Percentiles rank a stretch among this genome's conserved stretches.
These are phyloP conservation scores for Coemansia sp. DNA, from an alignment of 192 early-diverging fungal species.

Conservation along the genomic window DNA sequence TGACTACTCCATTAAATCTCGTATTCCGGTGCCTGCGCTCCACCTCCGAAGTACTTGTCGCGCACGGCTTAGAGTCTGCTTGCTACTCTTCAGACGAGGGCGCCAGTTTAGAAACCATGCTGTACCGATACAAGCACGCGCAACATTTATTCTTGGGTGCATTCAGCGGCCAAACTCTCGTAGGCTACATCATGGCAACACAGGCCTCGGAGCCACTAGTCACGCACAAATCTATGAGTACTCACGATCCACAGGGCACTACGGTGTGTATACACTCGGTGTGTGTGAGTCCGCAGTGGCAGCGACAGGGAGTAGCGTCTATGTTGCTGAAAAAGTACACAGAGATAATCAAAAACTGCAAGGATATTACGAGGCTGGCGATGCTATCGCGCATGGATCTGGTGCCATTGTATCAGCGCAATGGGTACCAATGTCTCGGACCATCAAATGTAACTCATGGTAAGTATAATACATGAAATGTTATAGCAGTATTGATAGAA, in stretches of 20 bases:
- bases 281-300: constrained; percentile 56
- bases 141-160: constrained; percentile 49
- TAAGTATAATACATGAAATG: not conserved
- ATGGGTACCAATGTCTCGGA: constrained; percentile 64
- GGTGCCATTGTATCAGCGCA: constrained; percentile 63
- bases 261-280: constrained; percentile 74
- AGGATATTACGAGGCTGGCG: constrained; percentile 49
- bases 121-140: constrained; percentile 37
- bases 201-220: constrained; percentile 46
- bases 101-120: constrained; percentile 36
- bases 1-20: not conserved
- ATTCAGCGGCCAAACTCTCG: constrained; percentile 28
- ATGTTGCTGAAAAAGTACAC: constrained; percentile 58
- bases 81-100: constrained; percentile 41
- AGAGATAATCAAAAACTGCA: constrained; percentile 22
- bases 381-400: constrained; percentile 63
- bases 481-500: not conserved
- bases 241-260: constrained; percentile 62
- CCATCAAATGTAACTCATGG: constrained; percentile 66
- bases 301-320: constrained; percentile 63
- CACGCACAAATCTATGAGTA: constrained; percentile 67
- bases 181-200: constrained; percentile 69
- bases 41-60: constrained; percentile 21
- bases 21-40: constrained; percentile 18
- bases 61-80: constrained; percentile 23